Evolutionary conservation across 129 eudicot genomes (phyloP).

Genomic region (Cynara cardunculus): DNA sequence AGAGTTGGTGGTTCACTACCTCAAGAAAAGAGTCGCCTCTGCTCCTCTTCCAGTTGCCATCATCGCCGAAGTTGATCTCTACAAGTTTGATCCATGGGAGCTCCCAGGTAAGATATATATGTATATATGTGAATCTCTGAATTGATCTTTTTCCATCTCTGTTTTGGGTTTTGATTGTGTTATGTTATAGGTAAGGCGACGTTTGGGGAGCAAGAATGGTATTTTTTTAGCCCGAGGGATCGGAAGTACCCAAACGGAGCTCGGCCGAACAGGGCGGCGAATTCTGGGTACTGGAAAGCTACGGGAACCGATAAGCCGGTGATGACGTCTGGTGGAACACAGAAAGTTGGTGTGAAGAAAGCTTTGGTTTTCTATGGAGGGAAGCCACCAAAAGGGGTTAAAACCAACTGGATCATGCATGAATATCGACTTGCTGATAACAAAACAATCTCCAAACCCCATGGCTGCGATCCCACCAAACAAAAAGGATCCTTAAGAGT

Average conservation of each 20-base stretch:
- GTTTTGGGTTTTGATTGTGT: background rate
- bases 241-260: conserved; percentile 93
- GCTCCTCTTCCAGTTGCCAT: conserved; percentile 74
- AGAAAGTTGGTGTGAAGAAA: conserved; percentile 86
- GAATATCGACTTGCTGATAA: conserved; percentile 72
- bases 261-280: conserved; percentile 84
- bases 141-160: background rate
- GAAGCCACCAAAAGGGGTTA: conserved; percentile 84
- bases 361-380: conserved; percentile 90
- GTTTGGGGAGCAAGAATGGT: conserved; percentile 96
- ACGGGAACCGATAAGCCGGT: conserved; percentile 94
- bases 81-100: conserved; percentile 94
- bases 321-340: conserved; percentile 62
- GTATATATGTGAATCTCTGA: background rate
- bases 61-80: conserved; percentile 85
- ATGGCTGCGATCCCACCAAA: conserved; percentile 48
- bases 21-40: conserved; percentile 58
- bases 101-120: conserved; percentile 50
- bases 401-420: conserved; percentile 96
- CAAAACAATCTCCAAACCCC: conserved; percentile 58
- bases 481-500: conserved; percentile 80
- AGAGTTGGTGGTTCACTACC: conserved; percentile 85
- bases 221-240: conserved; percentile 85
- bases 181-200: conserved; percentile 64
- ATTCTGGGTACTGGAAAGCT: conserved; percentile 92